Conservation (phyloP, 257 asterid species). For the Solanum clarkiae region DNA sequence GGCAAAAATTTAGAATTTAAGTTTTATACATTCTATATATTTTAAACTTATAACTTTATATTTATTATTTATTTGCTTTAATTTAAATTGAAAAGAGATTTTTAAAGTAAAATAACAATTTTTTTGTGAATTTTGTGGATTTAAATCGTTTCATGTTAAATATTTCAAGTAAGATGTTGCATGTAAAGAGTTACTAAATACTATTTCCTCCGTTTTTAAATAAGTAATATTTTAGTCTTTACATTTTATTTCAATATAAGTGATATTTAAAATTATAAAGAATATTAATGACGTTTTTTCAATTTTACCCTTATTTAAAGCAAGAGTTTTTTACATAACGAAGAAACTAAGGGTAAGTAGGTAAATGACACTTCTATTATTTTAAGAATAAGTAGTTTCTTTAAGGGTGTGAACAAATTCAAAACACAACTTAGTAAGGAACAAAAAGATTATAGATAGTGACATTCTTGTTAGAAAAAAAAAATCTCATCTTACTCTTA, state of each 20-base stretch:
- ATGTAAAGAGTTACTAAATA: no score
- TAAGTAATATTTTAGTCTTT: not conserved
- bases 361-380: no score
- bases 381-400: no score
- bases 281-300: not conserved
- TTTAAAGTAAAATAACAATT: no score
- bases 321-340: no score
- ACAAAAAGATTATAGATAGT: no score
- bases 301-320: not conserved
- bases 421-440: no score
- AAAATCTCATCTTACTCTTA: no score
- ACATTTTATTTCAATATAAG: not conserved
- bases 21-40: not conserved
- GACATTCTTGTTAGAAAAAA: no score
- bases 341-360: not conserved
- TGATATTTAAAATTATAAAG: not conserved
- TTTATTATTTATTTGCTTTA: not conserved
- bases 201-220: not conserved
- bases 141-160: not conserved
- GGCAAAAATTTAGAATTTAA: accelerated
- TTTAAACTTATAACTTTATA: not conserved
- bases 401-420: no score
- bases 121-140: no score
- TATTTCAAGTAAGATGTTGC: no score
- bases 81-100: not conserved